Percentiles rank a stretch among this genome's conserved stretches.
Conservation (phyloP, 345 rosid genomes). For the Diplotaxis tenuifolia region DNA sequence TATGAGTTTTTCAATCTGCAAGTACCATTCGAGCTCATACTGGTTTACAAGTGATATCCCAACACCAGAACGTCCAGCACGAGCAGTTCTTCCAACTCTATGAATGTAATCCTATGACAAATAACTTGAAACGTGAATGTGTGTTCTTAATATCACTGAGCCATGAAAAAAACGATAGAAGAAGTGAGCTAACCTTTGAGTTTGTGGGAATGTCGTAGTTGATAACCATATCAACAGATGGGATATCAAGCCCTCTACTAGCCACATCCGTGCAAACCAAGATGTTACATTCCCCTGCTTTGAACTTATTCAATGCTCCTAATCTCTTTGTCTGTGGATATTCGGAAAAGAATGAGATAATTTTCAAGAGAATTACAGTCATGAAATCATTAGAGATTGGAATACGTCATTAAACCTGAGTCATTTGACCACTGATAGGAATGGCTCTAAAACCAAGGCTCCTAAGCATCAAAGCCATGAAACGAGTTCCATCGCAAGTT, state of each 20-base stretch:
- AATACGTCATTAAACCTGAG: constrained; percentile 49
- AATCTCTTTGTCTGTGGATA: background rate
- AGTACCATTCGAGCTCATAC: constrained; percentile 90
- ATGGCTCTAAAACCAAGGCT: constrained; percentile 89
- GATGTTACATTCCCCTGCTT: background rate
- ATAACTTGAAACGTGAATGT: constrained; percentile 4
- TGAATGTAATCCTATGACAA: constrained; percentile 78
- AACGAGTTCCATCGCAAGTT: constrained; percentile 78
- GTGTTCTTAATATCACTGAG: background rate
- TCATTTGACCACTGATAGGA: constrained; percentile 97
- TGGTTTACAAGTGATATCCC: constrained; percentile 88
- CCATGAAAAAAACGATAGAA: constrained; percentile 1
- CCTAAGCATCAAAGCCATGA: constrained; percentile 72
- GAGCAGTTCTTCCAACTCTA: constrained; percentile 87
- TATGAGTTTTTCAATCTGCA: constrained; percentile 83
- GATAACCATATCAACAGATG: constrained; percentile 91
- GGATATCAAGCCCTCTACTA: constrained; percentile 97
- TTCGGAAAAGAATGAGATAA: background rate
- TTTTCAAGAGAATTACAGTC: background rate
- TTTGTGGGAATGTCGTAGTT: constrained; percentile 85
- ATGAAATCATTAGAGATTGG: background rate
- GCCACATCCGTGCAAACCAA: constrained; percentile 42
- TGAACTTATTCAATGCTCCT: background rate
- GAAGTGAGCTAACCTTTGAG: constrained; percentile 17
- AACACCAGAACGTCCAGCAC: constrained; percentile 96